These are phyloP conservation scores for Aspergillus terreus DNA, from an alignment of 2,329 filamentous ascomycete species.

Conservation along the genomic window DNA sequence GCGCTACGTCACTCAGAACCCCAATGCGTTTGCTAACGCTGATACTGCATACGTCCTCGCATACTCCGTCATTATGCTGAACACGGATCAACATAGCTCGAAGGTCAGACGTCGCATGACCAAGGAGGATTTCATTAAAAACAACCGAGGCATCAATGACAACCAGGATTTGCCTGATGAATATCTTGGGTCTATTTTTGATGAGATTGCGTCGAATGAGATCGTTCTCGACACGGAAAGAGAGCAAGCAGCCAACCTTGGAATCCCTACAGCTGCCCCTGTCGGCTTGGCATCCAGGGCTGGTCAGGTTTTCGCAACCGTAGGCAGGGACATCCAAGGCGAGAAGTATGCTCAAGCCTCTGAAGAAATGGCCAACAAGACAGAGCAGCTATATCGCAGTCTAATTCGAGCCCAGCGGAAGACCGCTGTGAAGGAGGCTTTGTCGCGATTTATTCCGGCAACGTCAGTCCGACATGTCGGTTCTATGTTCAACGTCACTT, in stretches of 20 bases:
- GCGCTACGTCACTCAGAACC: slow-evolving; percentile 89
- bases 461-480: slow-evolving; percentile 93
- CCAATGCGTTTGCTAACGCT: slow-evolving; percentile 95
- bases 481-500: slow-evolving; percentile 97
- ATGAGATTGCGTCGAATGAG: slow-evolving; percentile 87
- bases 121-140: slow-evolving; percentile 97
- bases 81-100: slow-evolving; percentile 88
- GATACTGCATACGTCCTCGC: slow-evolving; percentile 95
- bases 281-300: slow-evolving; percentile 75
- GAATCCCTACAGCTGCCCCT: slow-evolving; percentile 56
- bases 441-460: slow-evolving; percentile 78
- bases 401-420: slow-evolving; percentile 84
- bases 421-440: slow-evolving; percentile 66
- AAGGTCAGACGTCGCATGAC: slow-evolving; percentile 88
- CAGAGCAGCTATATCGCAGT: slow-evolving; percentile 86
- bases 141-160: slow-evolving; percentile 97
- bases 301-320: slow-evolving; percentile 84
- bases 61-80: slow-evolving; percentile 95
- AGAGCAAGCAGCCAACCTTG: slow-evolving; percentile 79
- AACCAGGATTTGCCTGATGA: slow-evolving; percentile 89
- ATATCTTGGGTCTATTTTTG: slow-evolving; percentile 82
- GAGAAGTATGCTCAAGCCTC: slow-evolving; percentile 94
- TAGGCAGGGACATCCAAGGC: slow-evolving; percentile 83
- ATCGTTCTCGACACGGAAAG: slow-evolving; percentile 93
- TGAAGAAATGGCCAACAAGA: slow-evolving; percentile 82